Conservation (phyloP, 2,329 filamentous ascomycete genomes). For the Cladobotryum protrusum region DNA sequence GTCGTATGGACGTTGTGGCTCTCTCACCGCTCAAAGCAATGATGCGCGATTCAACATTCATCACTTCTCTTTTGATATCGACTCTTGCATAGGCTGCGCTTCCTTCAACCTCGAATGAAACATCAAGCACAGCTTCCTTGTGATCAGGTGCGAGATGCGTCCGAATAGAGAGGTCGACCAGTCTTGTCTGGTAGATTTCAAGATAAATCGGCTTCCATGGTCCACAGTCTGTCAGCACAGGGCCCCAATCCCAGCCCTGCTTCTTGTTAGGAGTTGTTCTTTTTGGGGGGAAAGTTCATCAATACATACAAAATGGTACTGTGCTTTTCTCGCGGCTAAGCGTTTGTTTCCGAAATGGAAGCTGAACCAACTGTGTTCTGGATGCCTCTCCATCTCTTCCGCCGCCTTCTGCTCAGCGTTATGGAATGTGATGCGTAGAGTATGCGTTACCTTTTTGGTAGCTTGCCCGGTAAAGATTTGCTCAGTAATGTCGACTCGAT, state of each 20-base stretch:
- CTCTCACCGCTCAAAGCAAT: background rate
- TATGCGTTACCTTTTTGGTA: background rate
- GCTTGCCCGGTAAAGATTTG: background rate
- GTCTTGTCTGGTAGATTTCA: slow-evolving; percentile 4
- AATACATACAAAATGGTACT: background rate
- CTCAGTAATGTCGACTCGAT: slow-evolving; percentile 2
- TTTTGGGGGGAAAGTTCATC: background rate
- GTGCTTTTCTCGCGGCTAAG: too few species aligned
- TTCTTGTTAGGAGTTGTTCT: background rate
- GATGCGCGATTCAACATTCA: background rate
- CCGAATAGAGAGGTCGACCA: slow-evolving; percentile 2
- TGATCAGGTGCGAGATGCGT: background rate
- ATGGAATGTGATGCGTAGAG: background rate
- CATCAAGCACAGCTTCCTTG: background rate
- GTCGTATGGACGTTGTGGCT: background rate
- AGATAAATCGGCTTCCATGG: slow-evolving; percentile 8
- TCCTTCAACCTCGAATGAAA: background rate
- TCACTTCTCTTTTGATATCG: background rate
- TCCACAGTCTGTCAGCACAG: background rate
- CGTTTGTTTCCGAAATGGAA: too few species aligned
- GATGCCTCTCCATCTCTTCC: too few species aligned
- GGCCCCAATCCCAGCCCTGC: background rate
- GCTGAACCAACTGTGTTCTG: too few species aligned
- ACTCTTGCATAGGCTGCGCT: background rate
- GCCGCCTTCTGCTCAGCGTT: too few species aligned